phyloP scores from a whole-genome alignment of 768 basidiomycete species.

The Glaciozyma martinii region DNA sequence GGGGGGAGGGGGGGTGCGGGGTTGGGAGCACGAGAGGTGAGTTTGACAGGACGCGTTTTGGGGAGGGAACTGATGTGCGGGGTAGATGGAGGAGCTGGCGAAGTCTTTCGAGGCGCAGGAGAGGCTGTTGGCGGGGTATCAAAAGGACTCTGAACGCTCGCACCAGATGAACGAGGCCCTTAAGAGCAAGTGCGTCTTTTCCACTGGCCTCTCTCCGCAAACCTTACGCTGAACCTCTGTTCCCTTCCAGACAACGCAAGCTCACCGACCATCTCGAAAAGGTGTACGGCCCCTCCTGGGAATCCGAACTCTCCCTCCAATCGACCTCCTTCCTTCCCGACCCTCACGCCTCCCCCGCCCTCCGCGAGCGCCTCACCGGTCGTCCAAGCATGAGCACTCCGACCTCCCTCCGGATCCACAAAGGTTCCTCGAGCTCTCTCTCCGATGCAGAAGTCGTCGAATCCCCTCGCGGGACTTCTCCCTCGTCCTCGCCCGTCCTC shows the following conservation, averaged over 20 bases:
- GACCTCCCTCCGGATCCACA: too few species aligned
- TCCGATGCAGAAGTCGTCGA: too few species aligned
- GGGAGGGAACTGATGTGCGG: too few species aligned
- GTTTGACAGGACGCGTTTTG: too few species aligned
- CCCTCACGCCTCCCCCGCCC: not conserved
- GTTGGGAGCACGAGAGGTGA: too few species aligned
- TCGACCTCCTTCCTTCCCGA: not conserved
- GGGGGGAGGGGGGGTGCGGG: too few species aligned
- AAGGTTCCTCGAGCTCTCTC: too few species aligned
- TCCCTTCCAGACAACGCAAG: not conserved
- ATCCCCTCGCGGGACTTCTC: not conserved
- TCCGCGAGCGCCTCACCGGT: not conserved
- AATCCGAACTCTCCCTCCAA: constrained; percentile 12
- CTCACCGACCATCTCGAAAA: constrained; percentile 17
- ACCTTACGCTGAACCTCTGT: not conserved
- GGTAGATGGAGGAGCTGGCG: constrained; percentile 21
- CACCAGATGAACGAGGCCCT: not conserved
- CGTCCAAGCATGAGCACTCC: too few species aligned
- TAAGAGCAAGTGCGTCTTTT: not conserved
- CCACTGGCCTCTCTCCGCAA: not conserved
- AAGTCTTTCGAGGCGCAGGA: constrained; percentile 11
- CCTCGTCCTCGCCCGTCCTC: not conserved
- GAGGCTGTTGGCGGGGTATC: constrained; percentile 12
- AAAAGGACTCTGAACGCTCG: constrained; percentile 10
- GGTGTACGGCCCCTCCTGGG: constrained; percentile 15